Conservation (phyloP, 1,284 basidiomycete species). For the Leccinum solheimii region DNA sequence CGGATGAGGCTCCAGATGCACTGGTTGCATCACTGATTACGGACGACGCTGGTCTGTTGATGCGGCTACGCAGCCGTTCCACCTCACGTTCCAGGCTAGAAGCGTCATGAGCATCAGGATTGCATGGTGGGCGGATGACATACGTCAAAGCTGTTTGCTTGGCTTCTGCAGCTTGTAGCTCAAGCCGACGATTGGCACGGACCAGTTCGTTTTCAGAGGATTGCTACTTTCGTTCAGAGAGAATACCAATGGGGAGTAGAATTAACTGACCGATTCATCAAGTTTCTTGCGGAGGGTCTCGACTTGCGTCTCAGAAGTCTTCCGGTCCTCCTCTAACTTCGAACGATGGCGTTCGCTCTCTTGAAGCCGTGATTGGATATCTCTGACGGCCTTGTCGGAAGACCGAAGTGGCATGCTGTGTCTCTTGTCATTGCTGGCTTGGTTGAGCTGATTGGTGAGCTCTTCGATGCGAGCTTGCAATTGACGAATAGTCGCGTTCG, state of each 20-base stretch:
- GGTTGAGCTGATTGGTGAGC: slow-evolving; percentile 60
- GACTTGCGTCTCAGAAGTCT: slow-evolving; percentile 58
- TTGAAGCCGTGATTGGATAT: slow-evolving; percentile 52
- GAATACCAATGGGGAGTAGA: not conserved
- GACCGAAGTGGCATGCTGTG: slow-evolving; percentile 50
- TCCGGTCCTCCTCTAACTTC: slow-evolving; percentile 66
- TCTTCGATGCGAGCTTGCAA: slow-evolving; percentile 72
- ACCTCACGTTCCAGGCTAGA: slow-evolving; percentile 67
- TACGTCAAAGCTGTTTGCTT: slow-evolving; percentile 71
- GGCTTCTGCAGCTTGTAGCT: slow-evolving; percentile 71
- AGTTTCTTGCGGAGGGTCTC: slow-evolving; percentile 54
- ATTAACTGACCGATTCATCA: slow-evolving; percentile 48
- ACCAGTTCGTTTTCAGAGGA: slow-evolving; percentile 66
- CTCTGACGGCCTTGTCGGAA: slow-evolving; percentile 54
- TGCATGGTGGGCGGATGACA: slow-evolving; percentile 25
- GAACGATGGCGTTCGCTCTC: slow-evolving; percentile 62
- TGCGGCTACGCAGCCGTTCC: slow-evolving; percentile 65
- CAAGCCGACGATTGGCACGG: slow-evolving; percentile 70
- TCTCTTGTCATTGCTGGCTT: slow-evolving; percentile 49
- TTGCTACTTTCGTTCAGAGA: slow-evolving; percentile 50
- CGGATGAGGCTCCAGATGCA: slow-evolving; percentile 26
- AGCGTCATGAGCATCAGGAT: slow-evolving; percentile 8
- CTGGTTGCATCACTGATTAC: slow-evolving; percentile 29
- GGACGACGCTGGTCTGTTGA: slow-evolving; percentile 48
- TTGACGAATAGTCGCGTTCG: slow-evolving; percentile 53